These are phyloP conservation scores for Oryza longistaminata DNA, from an alignment of 176 grass and related monocot genomes.

Conservation along the genomic window DNA sequence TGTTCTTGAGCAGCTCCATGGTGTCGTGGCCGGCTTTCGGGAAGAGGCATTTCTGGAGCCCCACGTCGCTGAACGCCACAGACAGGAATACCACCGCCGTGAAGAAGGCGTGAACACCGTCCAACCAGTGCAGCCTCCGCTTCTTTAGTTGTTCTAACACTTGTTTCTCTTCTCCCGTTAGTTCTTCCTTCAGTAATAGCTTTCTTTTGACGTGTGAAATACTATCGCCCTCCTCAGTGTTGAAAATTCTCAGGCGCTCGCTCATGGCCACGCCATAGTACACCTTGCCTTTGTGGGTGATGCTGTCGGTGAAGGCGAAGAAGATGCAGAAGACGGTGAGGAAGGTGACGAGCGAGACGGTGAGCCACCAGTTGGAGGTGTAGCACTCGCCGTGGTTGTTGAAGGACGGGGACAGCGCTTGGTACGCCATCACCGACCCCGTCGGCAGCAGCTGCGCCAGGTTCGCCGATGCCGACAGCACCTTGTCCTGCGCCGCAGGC, in stretches of 20 bases:
- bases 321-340: slow-evolving; percentile 4
- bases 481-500: too few species aligned
- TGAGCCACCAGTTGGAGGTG: slow-evolving; percentile 5
- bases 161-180: too few species aligned
- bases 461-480: slow-evolving; percentile 18
- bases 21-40: not conserved
- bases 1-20: slow-evolving; percentile 32
- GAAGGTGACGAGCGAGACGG: not conserved
- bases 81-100: slow-evolving; percentile 34
- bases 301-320: slow-evolving; percentile 35
- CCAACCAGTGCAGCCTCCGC: not conserved
- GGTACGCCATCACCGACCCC: slow-evolving; percentile 65
- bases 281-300: slow-evolving; percentile 36
- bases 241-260: too few species aligned
- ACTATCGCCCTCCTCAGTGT: too few species aligned
- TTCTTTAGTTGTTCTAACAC: too few species aligned
- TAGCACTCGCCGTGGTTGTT: slow-evolving; percentile 53
- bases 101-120: slow-evolving; percentile 37
- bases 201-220: too few species aligned
- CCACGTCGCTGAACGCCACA: slow-evolving; percentile 36
- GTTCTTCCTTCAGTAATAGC: too few species aligned
- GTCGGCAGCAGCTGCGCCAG: slow-evolving; percentile 42
- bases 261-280: slow-evolving; percentile 44
- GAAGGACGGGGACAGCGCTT: slow-evolving; percentile 59
- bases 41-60: slow-evolving; percentile 35